Evolutionary conservation across 2,329 filamentous ascomycete genomes (phyloP).

Genomic region (Hyphodiscus sp.): DNA sequence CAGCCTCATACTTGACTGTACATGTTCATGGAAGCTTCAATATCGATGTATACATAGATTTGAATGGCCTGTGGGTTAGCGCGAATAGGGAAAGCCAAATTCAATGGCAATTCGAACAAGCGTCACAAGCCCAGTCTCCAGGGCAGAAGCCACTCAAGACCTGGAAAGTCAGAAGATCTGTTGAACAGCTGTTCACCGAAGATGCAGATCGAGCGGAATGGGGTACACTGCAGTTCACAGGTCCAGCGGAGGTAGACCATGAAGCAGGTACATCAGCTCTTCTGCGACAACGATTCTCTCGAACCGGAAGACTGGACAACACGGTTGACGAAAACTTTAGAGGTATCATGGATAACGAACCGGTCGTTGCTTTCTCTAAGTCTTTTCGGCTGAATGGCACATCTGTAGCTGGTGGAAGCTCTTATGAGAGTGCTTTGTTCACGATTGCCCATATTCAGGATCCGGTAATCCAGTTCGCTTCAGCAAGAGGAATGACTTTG

Average conservation of each 20-base stretch:
- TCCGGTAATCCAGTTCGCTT: slow-evolving; percentile 72
- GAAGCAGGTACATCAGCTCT: slow-evolving; percentile 62
- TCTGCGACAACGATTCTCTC: slow-evolving; percentile 64
- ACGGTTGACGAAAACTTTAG: slow-evolving; percentile 60
- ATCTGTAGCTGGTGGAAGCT: slow-evolving; percentile 23
- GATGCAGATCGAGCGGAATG: slow-evolving; percentile 71
- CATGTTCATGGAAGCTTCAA: slow-evolving; percentile 60
- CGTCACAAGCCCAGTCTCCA: slow-evolving; percentile 33
- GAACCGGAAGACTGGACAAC: slow-evolving; percentile 60
- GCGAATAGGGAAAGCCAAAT: slow-evolving; percentile 65
- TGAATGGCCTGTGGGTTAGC: slow-evolving; percentile 77
- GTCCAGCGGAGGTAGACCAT: slow-evolving; percentile 58
- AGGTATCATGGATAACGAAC: slow-evolving; percentile 68
- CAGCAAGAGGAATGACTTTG: slow-evolving; percentile 65
- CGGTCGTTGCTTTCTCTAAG: slow-evolving; percentile 74
- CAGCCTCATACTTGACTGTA: slow-evolving; percentile 73
- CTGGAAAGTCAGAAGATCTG: slow-evolving; percentile 54
- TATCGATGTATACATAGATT: slow-evolving; percentile 58
- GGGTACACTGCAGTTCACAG: slow-evolving; percentile 75
- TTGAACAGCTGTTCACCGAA: slow-evolving; percentile 69
- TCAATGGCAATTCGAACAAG: slow-evolving; percentile 57
- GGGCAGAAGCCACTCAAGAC: slow-evolving; percentile 47
- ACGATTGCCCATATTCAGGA: slow-evolving; percentile 73
- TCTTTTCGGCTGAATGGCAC: slow-evolving; percentile 46
- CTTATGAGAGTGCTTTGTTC: slow-evolving; percentile 56